phyloP scores from a whole-genome alignment of 225 moss, liverwort and hornwort species.

The Bryum argenteum region DNA sequence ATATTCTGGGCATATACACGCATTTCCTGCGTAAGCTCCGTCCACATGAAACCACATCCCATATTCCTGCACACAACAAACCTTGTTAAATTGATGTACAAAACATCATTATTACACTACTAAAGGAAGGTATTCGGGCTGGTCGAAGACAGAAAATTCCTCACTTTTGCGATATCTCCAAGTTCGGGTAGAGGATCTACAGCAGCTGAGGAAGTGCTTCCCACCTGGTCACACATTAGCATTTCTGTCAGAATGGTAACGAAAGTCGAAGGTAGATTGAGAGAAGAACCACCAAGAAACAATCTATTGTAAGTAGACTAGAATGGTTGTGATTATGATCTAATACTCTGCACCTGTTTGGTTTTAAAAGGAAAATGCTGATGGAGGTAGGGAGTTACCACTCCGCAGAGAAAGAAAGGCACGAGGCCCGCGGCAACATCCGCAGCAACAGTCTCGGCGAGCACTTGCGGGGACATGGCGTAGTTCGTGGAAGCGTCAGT shows the following conservation, averaged over 20 bases:
- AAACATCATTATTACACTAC: too few relatives aligned
- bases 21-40: conserved; percentile 77
- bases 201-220: conserved; percentile 88
- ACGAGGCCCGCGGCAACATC: conserved; percentile 69
- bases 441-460: conserved; percentile 51
- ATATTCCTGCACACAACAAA: conserved; percentile 33
- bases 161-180: conserved; percentile 65
- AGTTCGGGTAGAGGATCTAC: conserved; percentile 72
- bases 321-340: too few relatives aligned
- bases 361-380: too few relatives aligned
- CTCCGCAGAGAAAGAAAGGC: conserved; percentile 80
- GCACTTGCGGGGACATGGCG: conserved; percentile 54
- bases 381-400: conserved; percentile 37
- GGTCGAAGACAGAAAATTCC: conserved; percentile 10
- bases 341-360: too few relatives aligned
- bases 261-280: too few relatives aligned
- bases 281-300: too few relatives aligned
- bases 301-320: too few relatives aligned
- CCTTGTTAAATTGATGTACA: too few relatives aligned
- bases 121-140: background rate
- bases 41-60: conserved; percentile 93
- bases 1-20: conserved; percentile 84
- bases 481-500: conserved; percentile 61
- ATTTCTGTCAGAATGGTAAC: too few relatives aligned
- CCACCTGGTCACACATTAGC: conserved; percentile 51